Evolutionary conservation across 305 asterid genomes (phyloP).

Genomic region (Nicotiana rustica): DNA sequence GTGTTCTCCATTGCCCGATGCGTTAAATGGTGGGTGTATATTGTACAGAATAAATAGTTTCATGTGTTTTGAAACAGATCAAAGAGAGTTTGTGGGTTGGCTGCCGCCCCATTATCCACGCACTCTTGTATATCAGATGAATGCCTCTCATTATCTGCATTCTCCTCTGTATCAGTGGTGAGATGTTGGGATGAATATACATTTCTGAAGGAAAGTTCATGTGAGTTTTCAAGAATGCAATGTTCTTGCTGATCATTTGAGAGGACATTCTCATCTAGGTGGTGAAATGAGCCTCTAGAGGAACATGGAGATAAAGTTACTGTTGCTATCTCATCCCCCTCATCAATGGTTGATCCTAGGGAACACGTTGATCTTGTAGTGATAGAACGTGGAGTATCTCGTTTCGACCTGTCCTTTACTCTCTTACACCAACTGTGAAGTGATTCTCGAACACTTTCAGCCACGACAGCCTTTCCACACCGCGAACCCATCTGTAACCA

Average conservation of each 20-base stretch:
- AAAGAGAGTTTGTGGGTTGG: constrained; percentile 53
- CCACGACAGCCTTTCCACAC: constrained; percentile 82
- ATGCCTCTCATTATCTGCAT: constrained; percentile 38
- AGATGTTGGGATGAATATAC: constrained; percentile 39
- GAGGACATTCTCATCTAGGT: constrained; percentile 43
- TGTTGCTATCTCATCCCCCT: constrained; percentile 75
- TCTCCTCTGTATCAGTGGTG: constrained; percentile 41
- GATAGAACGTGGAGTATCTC: constrained; percentile 56
- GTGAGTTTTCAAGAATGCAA: constrained; percentile 40
- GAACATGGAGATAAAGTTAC: constrained; percentile 75
- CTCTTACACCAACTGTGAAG: constrained; percentile 97
- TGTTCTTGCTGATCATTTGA: constrained; percentile 40
- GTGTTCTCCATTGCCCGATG: constrained; percentile 3
- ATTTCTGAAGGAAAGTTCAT: constrained; percentile 48
- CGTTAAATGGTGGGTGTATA: neutral
- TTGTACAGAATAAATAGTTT: constrained; percentile 10
- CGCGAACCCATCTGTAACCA: constrained; percentile 80
- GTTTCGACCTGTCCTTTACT: constrained; percentile 74
- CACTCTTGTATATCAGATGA: constrained; percentile 22
- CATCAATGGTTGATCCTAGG: constrained; percentile 63
- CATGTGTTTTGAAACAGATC: constrained; percentile 64
- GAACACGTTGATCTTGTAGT: constrained; percentile 84
- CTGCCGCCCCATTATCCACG: constrained; percentile 31
- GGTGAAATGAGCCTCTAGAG: constrained; percentile 57
- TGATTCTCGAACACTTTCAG: constrained; percentile 86